phyloP scores from a whole-genome alignment of 768 basidiomycete genomes.

The Chlorophyllum brunneum region DNA sequence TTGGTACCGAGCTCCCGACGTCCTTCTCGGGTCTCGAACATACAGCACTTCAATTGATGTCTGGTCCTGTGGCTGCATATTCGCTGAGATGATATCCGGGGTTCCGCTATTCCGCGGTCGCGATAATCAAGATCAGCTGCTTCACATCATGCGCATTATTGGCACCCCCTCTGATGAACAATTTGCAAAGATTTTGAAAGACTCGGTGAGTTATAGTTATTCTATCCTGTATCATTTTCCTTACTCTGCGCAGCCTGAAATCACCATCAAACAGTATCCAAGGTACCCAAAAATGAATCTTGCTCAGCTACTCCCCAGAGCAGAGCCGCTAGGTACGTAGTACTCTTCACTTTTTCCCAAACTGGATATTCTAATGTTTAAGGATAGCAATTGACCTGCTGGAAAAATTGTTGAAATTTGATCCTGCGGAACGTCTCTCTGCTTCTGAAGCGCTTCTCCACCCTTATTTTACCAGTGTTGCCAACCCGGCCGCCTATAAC shows the following conservation, averaged over 20 bases:
- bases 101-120: slow-evolving; percentile 95
- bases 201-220: slow-evolving; percentile 59
- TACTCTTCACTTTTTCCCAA: neutral
- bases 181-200: slow-evolving; percentile 82
- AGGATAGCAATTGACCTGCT: slow-evolving; percentile 83
- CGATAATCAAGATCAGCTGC: slow-evolving; percentile 96
- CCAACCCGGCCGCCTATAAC: slow-evolving; percentile 38
- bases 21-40: slow-evolving; percentile 92
- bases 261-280: slow-evolving; percentile 79
- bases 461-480: slow-evolving; percentile 77
- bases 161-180: slow-evolving; percentile 91
- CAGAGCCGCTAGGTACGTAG: slow-evolving; percentile 69
- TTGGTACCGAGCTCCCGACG: slow-evolving; percentile 99
- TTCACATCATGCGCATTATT: slow-evolving; percentile 95
- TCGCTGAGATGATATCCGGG: slow-evolving; percentile 99
- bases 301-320: slow-evolving; percentile 79
- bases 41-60: slow-evolving; percentile 99
- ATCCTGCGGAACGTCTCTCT: slow-evolving; percentile 87
- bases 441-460: slow-evolving; percentile 90
- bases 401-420: slow-evolving; percentile 93
- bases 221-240: neutral
- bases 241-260: slow-evolving; percentile 61
- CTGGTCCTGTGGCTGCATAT: slow-evolving; percentile 99
- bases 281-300: slow-evolving; percentile 83
- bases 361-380: neutral